These are phyloP conservation scores for Hymenoscyphus albidus DNA, from an alignment of 2,329 filamentous ascomycete genomes.

Conservation along the genomic window DNA sequence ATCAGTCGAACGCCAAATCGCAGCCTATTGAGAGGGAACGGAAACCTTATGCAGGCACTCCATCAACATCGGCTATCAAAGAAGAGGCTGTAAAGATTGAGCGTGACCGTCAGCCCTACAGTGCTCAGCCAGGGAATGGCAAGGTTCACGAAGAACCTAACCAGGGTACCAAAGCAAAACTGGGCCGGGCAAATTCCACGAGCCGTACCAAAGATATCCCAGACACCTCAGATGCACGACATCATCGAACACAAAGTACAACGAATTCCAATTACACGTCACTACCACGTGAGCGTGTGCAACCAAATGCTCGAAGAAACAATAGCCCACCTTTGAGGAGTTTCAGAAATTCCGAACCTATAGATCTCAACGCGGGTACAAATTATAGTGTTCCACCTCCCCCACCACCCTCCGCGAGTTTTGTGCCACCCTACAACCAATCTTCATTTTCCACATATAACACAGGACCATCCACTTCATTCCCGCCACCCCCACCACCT, in stretches of 20 bases:
- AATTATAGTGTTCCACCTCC: constrained; percentile 23
- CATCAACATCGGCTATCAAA: constrained; percentile 37
- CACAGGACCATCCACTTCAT: constrained; percentile 14
- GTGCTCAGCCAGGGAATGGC: constrained; percentile 53
- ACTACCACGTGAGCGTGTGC: constrained; percentile 8
- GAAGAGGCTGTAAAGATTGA: constrained; percentile 54
- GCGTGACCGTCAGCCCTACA: constrained; percentile 62
- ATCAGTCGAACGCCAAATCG: constrained; percentile 24
- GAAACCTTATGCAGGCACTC: constrained; percentile 37
- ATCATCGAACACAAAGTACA: constrained; percentile 25
- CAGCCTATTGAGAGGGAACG: constrained; percentile 37
- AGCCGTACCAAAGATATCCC: constrained; percentile 18
- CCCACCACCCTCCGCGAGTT: constrained; percentile 21
- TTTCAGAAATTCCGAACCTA: constrained; percentile 28
- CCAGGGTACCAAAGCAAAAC: background rate
- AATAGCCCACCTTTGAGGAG: constrained; percentile 29
- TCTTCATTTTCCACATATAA: background rate
- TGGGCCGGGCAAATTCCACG: constrained; percentile 28
- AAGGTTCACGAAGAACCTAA: constrained; percentile 44
- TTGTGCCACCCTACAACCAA: background rate
- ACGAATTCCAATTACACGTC: constrained; percentile 23
- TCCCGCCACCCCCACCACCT: constrained; percentile 30
- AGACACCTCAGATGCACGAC: constrained; percentile 10
- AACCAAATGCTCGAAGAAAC: constrained; percentile 14
- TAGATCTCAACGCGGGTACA: background rate